Percentiles rank a stretch among this genome's conserved stretches.
Evolutionary conservation across 2,329 filamentous ascomycete genomes (phyloP).

Genomic region (Cadophora sp.): DNA sequence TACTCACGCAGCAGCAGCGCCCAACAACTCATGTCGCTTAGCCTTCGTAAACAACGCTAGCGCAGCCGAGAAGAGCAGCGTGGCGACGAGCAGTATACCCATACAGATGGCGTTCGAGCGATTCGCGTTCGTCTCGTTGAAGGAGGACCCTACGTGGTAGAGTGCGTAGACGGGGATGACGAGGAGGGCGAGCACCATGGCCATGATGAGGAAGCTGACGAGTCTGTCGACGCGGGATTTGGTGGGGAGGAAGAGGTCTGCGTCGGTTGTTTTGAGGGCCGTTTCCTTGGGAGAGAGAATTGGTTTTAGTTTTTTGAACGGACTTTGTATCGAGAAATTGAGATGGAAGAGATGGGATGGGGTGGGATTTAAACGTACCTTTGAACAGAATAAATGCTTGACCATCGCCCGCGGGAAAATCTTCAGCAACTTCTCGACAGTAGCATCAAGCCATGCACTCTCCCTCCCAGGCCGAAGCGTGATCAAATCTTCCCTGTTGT

Average conservation of each 20-base stretch:
- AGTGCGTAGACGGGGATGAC: slow-evolving; percentile 34
- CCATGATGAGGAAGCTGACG: slow-evolving; percentile 28
- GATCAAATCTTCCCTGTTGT: slow-evolving; percentile 50
- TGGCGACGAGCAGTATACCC: slow-evolving; percentile 34
- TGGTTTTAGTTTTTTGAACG: not conserved
- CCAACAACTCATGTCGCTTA: slow-evolving; percentile 40
- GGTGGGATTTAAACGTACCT: too few relatives aligned
- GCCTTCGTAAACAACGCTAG: slow-evolving; percentile 38
- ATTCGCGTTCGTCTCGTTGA: not conserved
- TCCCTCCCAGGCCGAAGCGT: slow-evolving; percentile 49
- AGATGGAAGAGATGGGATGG: not conserved
- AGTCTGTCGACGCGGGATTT: slow-evolving; percentile 21
- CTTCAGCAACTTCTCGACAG: slow-evolving; percentile 43
- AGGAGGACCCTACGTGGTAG: slow-evolving; percentile 20
- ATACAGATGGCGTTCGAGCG: slow-evolving; percentile 29
- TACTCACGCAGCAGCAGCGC: slow-evolving; percentile 41
- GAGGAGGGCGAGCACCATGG: slow-evolving; percentile 27
- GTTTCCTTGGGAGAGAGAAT: not conserved
- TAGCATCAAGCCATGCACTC: slow-evolving; percentile 49
- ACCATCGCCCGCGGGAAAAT: slow-evolving; percentile 26
- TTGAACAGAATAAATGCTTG: slow-evolving; percentile 31
- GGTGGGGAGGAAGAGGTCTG: slow-evolving; percentile 15
- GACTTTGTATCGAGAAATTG: too few relatives aligned
- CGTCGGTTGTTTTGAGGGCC: slow-evolving; percentile 19
- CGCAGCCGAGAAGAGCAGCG: slow-evolving; percentile 34